Evolutionary conservation across 2,329 filamentous ascomycete species (phyloP), one percentile per base, ranked within the genome.

Genomic region (Nemania sp.): DNA sequence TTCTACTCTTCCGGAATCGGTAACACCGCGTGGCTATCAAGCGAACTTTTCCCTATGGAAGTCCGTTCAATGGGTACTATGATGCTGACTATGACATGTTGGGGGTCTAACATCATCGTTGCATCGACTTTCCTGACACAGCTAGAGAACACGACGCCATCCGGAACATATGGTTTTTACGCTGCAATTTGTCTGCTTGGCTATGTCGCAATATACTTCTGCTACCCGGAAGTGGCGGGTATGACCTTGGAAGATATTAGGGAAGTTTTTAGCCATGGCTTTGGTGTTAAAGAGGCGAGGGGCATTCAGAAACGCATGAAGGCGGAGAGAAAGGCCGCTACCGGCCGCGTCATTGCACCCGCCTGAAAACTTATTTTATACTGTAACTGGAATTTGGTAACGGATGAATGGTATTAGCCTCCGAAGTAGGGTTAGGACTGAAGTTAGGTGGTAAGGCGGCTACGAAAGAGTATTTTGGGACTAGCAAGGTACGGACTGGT

Each of bases 221-320:
- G 75, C 64, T 86, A 84, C 67, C 83, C 84, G 1, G 82, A 86
- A 68, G 82, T 83, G 6, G 82, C 84, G 61, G 84, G 84, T 6
- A 81, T 86, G 79, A 81, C 84, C 20, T 73, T 87, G 5, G 85
- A 87, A 71, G 82, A 83, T 45, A 61, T 61, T 11, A 26, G 32
- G 11, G 45, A n/a, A 18, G n/a, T 53, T 29, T 61, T 61, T 22
- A 32, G 18, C 10, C 13, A 61, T 22, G 47, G 47, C 1, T 61
- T 53, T 43, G 58, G 49, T 1, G 49, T 53, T 22, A 61, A 54
- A 38, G n/a, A 61, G n/a, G 58, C 58, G 18, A 27, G 58, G 18
- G 6, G 7, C 3, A 61, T 61, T 32, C 49, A 61, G 49, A 61
- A 61, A 43, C 58, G 38, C 4, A 61, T 61, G 49, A 61, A 53